Base-by-base conservation (phyloP, 2,329 filamentous ascomycete genomes). In the Alternaria sp. region DNA sequence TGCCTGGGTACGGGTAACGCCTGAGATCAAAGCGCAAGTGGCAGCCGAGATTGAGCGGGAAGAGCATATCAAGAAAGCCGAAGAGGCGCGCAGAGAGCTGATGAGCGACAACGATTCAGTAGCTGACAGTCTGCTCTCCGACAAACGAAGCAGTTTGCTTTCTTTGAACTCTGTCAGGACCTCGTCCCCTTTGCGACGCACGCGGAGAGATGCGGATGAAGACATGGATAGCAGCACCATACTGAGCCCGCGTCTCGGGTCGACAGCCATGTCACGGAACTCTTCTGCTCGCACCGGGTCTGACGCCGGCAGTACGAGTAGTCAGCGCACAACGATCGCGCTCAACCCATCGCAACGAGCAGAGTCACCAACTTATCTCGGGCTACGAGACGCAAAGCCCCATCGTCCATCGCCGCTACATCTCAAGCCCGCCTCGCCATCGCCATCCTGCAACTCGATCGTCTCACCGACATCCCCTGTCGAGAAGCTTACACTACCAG, bases 1-100 rank as follows among this genome's bases (percentile, higher is more conserved):
- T 77, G 92, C 91, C 12, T 96, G 95, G 83, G 88, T 98, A 43
- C 87, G 94, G 51, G 91, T 95, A 42, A 90, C 89, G 79, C 89
- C 91, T 3, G 90, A 94, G 74, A 91, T 96, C 63, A 89, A 95
- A 69, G 89, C 91, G 72, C 89, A 92, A 65, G 93, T 96, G 3
- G 88, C 92, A 52, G 86, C 89, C 68, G 86, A 89, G 55, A 84
- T 92, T 89, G 92, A 75, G 46, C 69, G 64, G 6, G 77, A 78
- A 58, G 72, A 69, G 20, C 60, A 61, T 1, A 54, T 70, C 20
- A 77, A 77, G 64, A 75, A 73, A 58, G 68, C 69, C 3, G 70
- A 73, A 32, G 72, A 75, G 11, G 67, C 66, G 5, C 52, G 67
- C 58, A 63, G 71, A 63, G 67, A 77, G 64, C 51, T 73, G 3